Percentiles rank a stretch among this genome's conserved stretches.
Evolutionary conservation across 371 early-diverging fungal species (phyloP).

Genomic region (Rhizopus sp.): DNA sequence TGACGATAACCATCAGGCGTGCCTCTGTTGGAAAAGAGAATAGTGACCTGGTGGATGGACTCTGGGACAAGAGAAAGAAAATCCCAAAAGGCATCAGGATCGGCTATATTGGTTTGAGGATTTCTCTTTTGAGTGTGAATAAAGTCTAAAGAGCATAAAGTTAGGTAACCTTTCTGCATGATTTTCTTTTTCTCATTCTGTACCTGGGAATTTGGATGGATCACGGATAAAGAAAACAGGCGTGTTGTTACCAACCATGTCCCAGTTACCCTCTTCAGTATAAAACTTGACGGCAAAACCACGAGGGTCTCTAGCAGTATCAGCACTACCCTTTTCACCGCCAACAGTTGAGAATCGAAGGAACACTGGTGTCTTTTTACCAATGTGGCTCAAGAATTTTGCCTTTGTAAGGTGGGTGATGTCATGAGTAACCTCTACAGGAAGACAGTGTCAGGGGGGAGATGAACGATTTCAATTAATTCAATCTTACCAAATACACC

Average conservation of each 20-base stretch:
- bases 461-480: constrained; percentile 5
- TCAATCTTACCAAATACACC: constrained; percentile 67
- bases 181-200: not conserved
- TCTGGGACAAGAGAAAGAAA: constrained; percentile 79
- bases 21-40: constrained; percentile 81
- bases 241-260: constrained; percentile 77
- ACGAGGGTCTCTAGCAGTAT: constrained; percentile 78
- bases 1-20: constrained; percentile 80
- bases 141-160: constrained; percentile 53
- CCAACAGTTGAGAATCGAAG: constrained; percentile 82
- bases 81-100: constrained; percentile 69
- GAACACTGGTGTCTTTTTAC: constrained; percentile 81
- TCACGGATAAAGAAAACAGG: constrained; percentile 76
- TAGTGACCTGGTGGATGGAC: constrained; percentile 78
- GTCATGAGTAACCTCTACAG: constrained; percentile 72
- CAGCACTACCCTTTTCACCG: constrained; percentile 75
- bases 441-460: constrained; percentile 2
- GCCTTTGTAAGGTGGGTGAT: constrained; percentile 72
- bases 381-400: constrained; percentile 71
- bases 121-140: constrained; percentile 85
- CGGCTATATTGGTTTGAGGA: constrained; percentile 69
- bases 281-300: constrained; percentile 82
- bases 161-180: not conserved
- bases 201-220: constrained; percentile 73
- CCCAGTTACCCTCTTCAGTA: constrained; percentile 78